Base-by-base conservation (phyloP, 768 basidiomycete genomes). In the Saitozyma podzolica region DNA sequence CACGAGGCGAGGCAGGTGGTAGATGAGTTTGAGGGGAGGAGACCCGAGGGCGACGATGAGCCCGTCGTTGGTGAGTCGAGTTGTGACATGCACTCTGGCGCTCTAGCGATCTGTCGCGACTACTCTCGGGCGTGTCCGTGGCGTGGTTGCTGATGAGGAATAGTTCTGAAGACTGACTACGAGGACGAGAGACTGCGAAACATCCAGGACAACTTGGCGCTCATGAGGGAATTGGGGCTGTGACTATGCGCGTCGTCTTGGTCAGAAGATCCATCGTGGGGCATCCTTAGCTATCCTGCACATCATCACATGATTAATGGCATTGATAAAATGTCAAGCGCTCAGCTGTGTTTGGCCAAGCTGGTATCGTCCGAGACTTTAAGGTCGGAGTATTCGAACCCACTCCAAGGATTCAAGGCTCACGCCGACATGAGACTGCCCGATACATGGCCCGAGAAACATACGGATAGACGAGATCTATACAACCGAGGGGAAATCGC, bases 171-270 rank as follows among this genome's bases (percentile, higher is more conserved):
- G 8, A 59, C 42, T 51, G 61, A 69, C 8, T 69, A 69, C 47
- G 67, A 69, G 39, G 9, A 58, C 47, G 67, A 66, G 45, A 54
- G 67, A 29, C 41, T 47, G 19, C 64, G 61, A n/a, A 62, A 62
- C 41, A 69, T 69, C 17, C 43, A 60, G 14, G 64, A 65, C 42
- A 65, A 69, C 50, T 50, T 54, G 56, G 61, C 55, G 10, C 45
- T 69, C 43, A 56, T 69, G 54, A 58, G 43, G 50, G 40, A 47
- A 2, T 50, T 69, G 49, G 67, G 67, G 1, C 50, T 69, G 42
- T 56, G 29, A 29, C 29, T 29, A 29, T 29, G 29, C 5, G 29
- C 29, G n/a, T 29, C 29, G 29, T 29, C 29, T 29, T 5, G 29
- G 5, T 29, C 5, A 5, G 29, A 5, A 29, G 5, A 29, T 29